Evolutionary conservation across 768 basidiomycete genomes (phyloP), one percentile per base, ranked within the genome.

Genomic region (Rhizopogon vulgaris): DNA sequence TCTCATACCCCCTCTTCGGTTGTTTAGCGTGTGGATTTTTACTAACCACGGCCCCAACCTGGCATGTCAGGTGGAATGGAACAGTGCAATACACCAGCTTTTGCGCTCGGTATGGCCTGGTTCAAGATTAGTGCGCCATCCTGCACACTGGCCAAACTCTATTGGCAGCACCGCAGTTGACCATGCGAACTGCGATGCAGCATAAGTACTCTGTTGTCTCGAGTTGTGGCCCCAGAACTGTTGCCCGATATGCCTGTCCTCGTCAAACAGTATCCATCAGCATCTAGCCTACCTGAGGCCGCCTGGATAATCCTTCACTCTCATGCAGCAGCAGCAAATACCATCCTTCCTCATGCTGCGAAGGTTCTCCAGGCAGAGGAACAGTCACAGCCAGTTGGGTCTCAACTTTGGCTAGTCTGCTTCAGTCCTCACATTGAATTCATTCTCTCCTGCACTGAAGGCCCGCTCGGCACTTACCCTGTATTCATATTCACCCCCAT

Each of bases 371-470:
- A 56, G 11, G 39, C 12, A 18, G 42, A 37, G 15, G 38, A 53
- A 25, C 60, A 65, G 18, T 45, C 18, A 30, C 42, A 43, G 17
- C 6, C 28, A 18, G 28, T 30, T 18, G 28, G 17, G 6, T 14
- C 30, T 32, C 43, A 18, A 46, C 34, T 63, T 2, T 73, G 73
- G 72, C 61, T 73, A 22, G 59, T 65, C 25, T 57, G 58, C 17
- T 59, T 32, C 18, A 14, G 55, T 2, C 36, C 38, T 5, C 42
- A 48, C 10, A 48, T 60, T 41, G 56, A 42, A 41, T 77, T 83
- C 54, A 67, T 90, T n/a, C 67, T 87, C 4, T 78, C 84, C 14
- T 80, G 79, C 56, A 86, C 83, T 0, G 64, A 75, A 32, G 79
- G 79, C 0, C 60, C 67, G 22, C 67, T 84, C 46, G 85, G 80